phyloP scores from a whole-genome alignment of 1,139 yeast species.

The Candida sp. region DNA sequence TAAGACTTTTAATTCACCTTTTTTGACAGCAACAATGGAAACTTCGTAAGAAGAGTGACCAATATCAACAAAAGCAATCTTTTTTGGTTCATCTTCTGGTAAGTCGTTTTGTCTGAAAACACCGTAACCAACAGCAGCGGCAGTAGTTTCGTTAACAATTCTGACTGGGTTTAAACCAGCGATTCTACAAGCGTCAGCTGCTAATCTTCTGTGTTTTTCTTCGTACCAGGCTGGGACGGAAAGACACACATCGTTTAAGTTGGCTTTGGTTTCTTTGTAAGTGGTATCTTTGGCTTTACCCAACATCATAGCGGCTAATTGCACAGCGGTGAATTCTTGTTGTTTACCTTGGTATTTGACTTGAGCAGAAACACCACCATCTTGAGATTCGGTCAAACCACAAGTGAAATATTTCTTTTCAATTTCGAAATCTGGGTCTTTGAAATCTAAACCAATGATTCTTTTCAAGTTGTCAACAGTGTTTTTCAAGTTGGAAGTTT shows the following conservation, averaged over 20 bases:
- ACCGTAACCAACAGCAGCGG: constrained; percentile 99
- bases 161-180: constrained; percentile 98
- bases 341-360: constrained; percentile 83
- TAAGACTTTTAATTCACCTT: constrained; percentile 91
- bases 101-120: constrained; percentile 95
- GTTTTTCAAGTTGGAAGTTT: constrained; percentile 93
- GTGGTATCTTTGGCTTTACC: constrained; percentile 86
- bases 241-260: constrained; percentile 81
- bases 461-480: constrained; percentile 94
- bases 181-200: constrained; percentile 91
- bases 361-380: constrained; percentile 79
- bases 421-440: constrained; percentile 73
- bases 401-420: constrained; percentile 75
- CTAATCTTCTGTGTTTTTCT: constrained; percentile 95
- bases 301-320: constrained; percentile 92
- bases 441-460: constrained; percentile 72
- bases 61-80: constrained; percentile 90
- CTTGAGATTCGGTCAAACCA: constrained; percentile 64
- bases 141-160: constrained; percentile 94
- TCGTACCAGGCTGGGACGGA: constrained; percentile 98
- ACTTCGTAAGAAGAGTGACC: constrained; percentile 97
- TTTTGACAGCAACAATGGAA: constrained; percentile 86
- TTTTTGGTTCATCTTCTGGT: constrained; percentile 86
- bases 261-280: constrained; percentile 76
- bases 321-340: constrained; percentile 80